Base-by-base conservation (phyloP, 2,329 filamentous ascomycete genomes). In the Xylaria multiplex region DNA sequence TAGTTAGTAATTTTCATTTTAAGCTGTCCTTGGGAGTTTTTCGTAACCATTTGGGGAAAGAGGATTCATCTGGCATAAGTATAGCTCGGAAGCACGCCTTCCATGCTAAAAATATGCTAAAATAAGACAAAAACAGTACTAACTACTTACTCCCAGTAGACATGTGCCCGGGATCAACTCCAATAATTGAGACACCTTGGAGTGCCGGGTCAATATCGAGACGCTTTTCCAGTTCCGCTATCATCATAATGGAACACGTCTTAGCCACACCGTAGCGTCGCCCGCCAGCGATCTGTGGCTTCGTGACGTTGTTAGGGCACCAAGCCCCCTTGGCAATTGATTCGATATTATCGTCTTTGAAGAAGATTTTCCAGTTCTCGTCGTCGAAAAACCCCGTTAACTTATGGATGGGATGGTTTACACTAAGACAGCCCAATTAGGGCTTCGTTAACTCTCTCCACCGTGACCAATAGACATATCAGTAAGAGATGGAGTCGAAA, bases 261-360 rank as follows among this genome's bases (percentile, higher is more conserved):
- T 71, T 71, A 22, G 69, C 37, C n/a, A 57, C 69, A 6, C 67
- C 69, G 43, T 69, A 71, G 27, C 69, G 69, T n/a, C 67, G 67
- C 16, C 53, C 62, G 19, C 49, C 61, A 6, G 35, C 42, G 11
- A 54, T 22, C 3, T 48, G 13, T 7, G 58, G 46, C 22, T n/a
- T 24, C 9, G 40, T 30, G 22, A 42, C 45, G 3, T 55, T 24
- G 11, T 54, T 65, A n/a, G 52, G 9, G 30, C 59, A 59, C 68
- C 63, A 68, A 13, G 58, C 61, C 6, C 68, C 68, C 3, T 42
- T 61, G 2, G 65, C 65, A 19, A 70, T 58, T 8, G 67, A 59
- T 4, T 68, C 62, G 27, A 62, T 56, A 30, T 24, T 59, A 30
- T 57, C 62, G n/a, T 62, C 62, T 19, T 40, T 24, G 13, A 62